These are phyloP conservation scores for Filosporella fistucella DNA, from an alignment of 495 filamentous ascomycete species.

Conservation along the genomic window DNA sequence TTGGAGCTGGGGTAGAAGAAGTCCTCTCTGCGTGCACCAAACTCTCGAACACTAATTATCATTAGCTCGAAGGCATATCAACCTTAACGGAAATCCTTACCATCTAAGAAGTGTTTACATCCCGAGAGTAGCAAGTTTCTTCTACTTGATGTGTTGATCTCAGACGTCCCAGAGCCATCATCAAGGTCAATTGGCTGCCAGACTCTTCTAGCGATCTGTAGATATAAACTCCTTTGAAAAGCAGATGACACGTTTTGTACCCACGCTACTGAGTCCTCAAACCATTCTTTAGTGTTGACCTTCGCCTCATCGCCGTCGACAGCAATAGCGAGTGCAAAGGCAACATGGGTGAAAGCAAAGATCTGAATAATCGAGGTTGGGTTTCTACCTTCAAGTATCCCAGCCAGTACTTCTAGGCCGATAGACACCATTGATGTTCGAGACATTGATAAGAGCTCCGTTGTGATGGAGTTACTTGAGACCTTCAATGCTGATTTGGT, in stretches of 20 bases:
- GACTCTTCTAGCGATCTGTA: slow-evolving; percentile 15
- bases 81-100: no score
- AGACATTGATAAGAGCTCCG: slow-evolving; percentile 19
- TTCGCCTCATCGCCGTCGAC: slow-evolving; percentile 9
- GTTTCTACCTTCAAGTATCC: slow-evolving; percentile 19
- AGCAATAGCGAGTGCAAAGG: slow-evolving; percentile 19
- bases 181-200: slow-evolving; percentile 17
- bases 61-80: no score
- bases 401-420: slow-evolving; percentile 16
- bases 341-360: slow-evolving; percentile 22
- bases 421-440: slow-evolving; percentile 18
- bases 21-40: no score
- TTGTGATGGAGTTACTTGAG: slow-evolving; percentile 3
- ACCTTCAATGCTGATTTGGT: slow-evolving; percentile 12
- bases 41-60: slow-evolving; percentile 12
- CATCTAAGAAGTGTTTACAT: slow-evolving; percentile 19
- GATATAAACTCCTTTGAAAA: slow-evolving; percentile 12
- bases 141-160: no score
- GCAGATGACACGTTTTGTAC: slow-evolving; percentile 6
- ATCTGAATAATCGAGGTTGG: slow-evolving; percentile 18
- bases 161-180: neutral
- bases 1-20: no score
- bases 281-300: slow-evolving; percentile 14
- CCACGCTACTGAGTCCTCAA: slow-evolving; percentile 17
- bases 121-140: slow-evolving; percentile 10